These are phyloP conservation scores for Fomitopsis pulvina DNA, from an alignment of 768 basidiomycete species.

Conservation along the genomic window DNA sequence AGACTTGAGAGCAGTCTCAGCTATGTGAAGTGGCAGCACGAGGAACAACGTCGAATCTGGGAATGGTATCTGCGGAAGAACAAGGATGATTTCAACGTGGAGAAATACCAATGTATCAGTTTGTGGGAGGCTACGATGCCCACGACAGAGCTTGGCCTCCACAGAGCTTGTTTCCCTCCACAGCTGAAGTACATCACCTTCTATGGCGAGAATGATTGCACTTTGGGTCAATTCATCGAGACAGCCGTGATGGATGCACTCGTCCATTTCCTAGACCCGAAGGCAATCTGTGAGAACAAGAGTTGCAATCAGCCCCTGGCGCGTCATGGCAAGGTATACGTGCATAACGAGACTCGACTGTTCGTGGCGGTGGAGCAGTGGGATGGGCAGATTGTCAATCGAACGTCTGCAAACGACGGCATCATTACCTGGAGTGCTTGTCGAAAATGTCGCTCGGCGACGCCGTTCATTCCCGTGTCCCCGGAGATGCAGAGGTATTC, in stretches of 20 bases:
- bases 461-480: constrained; percentile 83
- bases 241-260: constrained; percentile 63
- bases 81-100: constrained; percentile 78
- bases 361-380: constrained; percentile 86
- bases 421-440: constrained; percentile 93
- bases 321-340: constrained; percentile 84
- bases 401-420: constrained; percentile 54
- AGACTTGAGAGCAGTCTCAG: constrained; percentile 64
- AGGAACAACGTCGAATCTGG: constrained; percentile 87
- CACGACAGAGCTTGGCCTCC: constrained; percentile 54
- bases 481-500: constrained; percentile 93
- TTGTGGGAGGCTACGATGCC: constrained; percentile 79
- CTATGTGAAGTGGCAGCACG: constrained; percentile 71
- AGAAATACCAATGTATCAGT: constrained; percentile 88
- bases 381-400: constrained; percentile 69
- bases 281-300: constrained; percentile 75
- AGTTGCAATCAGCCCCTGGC: constrained; percentile 76
- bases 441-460: constrained; percentile 67
- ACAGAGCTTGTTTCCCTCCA: constrained; percentile 76
- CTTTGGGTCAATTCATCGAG: constrained; percentile 91
- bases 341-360: constrained; percentile 81
- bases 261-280: constrained; percentile 63
- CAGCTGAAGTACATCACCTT: constrained; percentile 69
- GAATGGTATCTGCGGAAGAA: constrained; percentile 93
- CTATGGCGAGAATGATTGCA: constrained; percentile 89